Percentiles rank a stretch among this genome's conserved stretches.
phyloP scores from a whole-genome alignment of 2,329 filamentous ascomycete species.

The Aureobasidium subglaciale region DNA sequence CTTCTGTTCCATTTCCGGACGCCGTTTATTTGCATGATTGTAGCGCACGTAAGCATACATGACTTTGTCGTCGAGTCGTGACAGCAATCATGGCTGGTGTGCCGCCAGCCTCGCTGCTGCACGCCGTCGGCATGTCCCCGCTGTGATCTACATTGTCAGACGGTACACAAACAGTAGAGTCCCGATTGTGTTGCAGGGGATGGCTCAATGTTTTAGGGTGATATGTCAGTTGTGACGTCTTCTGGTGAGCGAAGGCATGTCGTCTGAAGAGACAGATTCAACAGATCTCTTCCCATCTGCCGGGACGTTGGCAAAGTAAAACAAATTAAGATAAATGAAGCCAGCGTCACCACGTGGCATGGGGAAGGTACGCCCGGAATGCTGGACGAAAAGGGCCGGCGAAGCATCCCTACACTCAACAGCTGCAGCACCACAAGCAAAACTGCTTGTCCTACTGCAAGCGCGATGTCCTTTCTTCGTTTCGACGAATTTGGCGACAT shows the following conservation, averaged over 20 bases:
- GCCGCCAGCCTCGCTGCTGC: neutral
- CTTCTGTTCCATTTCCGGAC: neutral
- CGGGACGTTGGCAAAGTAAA: neutral
- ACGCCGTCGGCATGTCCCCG: neutral
- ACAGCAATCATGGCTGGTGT: conserved; percentile 4
- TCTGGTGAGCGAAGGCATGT: neutral
- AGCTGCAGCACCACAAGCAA: no score
- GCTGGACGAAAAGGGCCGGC: neutral
- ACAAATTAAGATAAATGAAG: conserved; percentile 2
- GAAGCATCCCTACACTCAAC: neutral
- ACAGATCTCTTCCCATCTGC: conserved; percentile 1
- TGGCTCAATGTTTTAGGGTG: neutral
- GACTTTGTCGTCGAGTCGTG: neutral
- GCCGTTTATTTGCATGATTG: neutral
- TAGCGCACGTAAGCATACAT: neutral
- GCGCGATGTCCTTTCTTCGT: neutral
- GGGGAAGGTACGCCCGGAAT: neutral
- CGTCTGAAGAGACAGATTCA: neutral
- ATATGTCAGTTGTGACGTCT: neutral
- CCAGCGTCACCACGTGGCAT: neutral
- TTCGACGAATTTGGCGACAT: neutral
- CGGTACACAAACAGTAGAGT: neutral
- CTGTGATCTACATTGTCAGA: neutral
- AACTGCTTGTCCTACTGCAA: no score
- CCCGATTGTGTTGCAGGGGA: neutral